phyloP scores from a whole-genome alignment of 768 basidiomycete species.

The Leccinellum rugosiceps region DNA sequence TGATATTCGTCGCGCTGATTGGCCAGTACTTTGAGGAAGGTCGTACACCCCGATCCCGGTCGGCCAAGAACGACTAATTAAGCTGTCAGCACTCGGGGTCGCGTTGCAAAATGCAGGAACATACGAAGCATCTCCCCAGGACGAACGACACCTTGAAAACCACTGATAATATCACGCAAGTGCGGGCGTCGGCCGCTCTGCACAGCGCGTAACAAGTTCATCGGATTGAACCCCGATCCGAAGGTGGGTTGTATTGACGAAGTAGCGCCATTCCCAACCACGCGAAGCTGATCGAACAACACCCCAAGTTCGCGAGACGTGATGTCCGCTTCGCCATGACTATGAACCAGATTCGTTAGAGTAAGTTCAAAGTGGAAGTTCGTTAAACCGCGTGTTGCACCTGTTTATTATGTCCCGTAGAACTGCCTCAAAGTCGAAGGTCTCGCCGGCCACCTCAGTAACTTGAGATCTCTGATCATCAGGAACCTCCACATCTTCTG shows the following conservation, averaged over 20 bases:
- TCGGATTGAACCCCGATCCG: conserved; percentile 58
- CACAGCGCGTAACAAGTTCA: conserved; percentile 41
- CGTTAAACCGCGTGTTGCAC: conserved; percentile 1
- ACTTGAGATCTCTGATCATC: neutral
- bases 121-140: conserved; percentile 69
- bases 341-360: conserved; percentile 17
- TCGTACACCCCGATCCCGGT: conserved; percentile 82
- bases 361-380: neutral
- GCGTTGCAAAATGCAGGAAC: conserved; percentile 26
- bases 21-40: conserved; percentile 77
- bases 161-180: conserved; percentile 49
- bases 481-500: neutral
- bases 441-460: conserved; percentile 16
- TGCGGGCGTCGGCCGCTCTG: conserved; percentile 55
- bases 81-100: neutral
- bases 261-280: conserved; percentile 55
- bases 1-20: conserved; percentile 73
- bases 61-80: conserved; percentile 75
- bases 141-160: conserved; percentile 53
- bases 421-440: conserved; percentile 32
- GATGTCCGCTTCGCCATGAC: conserved; percentile 48
- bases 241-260: conserved; percentile 58
- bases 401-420: conserved; percentile 24
- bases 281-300: conserved; percentile 53
- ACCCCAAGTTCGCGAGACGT: conserved; percentile 58